Evolutionary conservation across 2,329 filamentous ascomycete genomes (phyloP), one percentile per base, ranked within the genome.

Genomic region (Rhinocladiella mackenziei): DNA sequence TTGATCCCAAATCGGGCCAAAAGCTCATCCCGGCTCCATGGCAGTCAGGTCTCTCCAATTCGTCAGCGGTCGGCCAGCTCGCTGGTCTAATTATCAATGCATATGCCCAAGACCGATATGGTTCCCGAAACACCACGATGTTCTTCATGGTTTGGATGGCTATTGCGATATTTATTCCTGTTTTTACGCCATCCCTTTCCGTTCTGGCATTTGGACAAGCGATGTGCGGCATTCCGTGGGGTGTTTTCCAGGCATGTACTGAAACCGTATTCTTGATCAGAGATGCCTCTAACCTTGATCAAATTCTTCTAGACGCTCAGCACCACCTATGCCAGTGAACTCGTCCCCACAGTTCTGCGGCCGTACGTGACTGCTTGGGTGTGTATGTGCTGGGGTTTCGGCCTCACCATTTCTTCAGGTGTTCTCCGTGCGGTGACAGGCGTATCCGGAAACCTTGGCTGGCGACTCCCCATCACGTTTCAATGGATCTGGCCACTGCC

Each of bases 311-410:
- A 50, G 36, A 58, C 57, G 0, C 62, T 71, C 13, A 65, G 67
- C 8, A 68, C 79, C 49, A 80, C 81, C 1, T 86, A 86, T 57
- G 82, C 81, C 20, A 79, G 79, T 42, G 83, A 86, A 58, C 74
- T 82, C 5, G 78, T 76, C 28, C 79, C 78, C 2, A 66, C 77
- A 22, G 72, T 73, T 1, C 68, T 83, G 28, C 71, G 79, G 19
- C 76, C 75, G 18, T 70, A 76, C 32, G 62, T 81, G 17, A 81
- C 78, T 1, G 74, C 73, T 25, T 81, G 74, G 44, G 74, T 80
- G 28, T 81, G 81, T 54, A 62, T 82, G 26, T 80, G 77, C 56
- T 82, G 80, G 61, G 77, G 80, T 30, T 77, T 77, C 13, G 78
- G 78, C 1, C 78, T 81, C 56, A 67, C 81, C 3, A 64, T 81